phyloP scores from a whole-genome alignment of 1,139 yeast genomes.

The Taphrina flavorubra region DNA sequence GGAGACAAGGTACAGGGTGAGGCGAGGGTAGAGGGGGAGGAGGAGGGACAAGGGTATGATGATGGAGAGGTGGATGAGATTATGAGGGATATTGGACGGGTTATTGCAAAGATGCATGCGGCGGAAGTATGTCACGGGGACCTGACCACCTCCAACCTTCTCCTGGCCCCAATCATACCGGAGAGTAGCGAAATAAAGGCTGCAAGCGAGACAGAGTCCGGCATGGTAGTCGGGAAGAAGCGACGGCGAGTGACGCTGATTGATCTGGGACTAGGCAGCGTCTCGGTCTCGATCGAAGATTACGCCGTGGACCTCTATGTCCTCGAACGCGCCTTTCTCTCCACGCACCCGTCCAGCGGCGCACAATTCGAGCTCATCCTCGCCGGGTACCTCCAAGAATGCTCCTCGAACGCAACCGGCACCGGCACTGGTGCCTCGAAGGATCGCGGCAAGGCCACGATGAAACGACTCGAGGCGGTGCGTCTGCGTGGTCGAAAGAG shows the following conservation, averaged over 20 bases:
- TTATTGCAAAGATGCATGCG: slow-evolving; percentile 74
- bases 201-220: not conserved
- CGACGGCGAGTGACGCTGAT: slow-evolving; percentile 61
- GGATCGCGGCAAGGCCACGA: slow-evolving; percentile 47
- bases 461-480: slow-evolving; percentile 75
- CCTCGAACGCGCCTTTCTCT: slow-evolving; percentile 83
- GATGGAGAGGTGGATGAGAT: slow-evolving; percentile 42
- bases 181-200: not conserved
- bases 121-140: slow-evolving; percentile 92
- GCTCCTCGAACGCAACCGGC: no score
- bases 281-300: slow-evolving; percentile 79
- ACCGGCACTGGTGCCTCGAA: slow-evolving; percentile 47
- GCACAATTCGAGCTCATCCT: slow-evolving; percentile 68
- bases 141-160: slow-evolving; percentile 85
- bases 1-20: no score
- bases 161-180: slow-evolving; percentile 53
- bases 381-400: slow-evolving; percentile 62
- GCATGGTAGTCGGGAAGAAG: not conserved
- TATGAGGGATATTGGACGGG: slow-evolving; percentile 62
- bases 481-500: slow-evolving; percentile 92
- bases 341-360: slow-evolving; percentile 84
- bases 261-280: slow-evolving; percentile 89
- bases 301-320: slow-evolving; percentile 96
- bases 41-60: no score
- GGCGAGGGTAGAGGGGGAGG: no score